These are phyloP conservation scores for Rhodotorula sp. DNA, from an alignment of 1,284 basidiomycete species.

Conservation along the genomic window DNA sequence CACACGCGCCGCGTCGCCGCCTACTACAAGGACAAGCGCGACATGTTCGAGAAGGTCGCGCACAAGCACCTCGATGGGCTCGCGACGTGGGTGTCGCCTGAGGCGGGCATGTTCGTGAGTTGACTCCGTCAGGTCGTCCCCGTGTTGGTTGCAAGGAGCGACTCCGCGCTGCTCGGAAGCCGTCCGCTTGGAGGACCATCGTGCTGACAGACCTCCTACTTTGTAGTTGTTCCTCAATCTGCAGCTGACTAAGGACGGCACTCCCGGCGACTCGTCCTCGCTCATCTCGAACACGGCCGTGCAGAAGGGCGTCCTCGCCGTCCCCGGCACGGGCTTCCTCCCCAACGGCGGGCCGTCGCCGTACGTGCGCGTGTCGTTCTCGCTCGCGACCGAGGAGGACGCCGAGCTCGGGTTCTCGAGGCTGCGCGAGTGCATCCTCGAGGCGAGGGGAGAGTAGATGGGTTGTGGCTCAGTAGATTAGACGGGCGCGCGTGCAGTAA, in stretches of 20 bases:
- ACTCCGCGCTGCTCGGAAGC: conserved; percentile 12
- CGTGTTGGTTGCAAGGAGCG: too few species aligned
- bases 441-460: conserved; percentile 29
- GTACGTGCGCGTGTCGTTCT: conserved; percentile 79
- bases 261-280: conserved; percentile 69
- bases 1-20: conserved; percentile 69
- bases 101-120: conserved; percentile 65
- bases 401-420: conserved; percentile 74
- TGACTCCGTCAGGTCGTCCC: neutral
- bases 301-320: conserved; percentile 77
- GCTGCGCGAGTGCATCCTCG: conserved; percentile 36
- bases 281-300: conserved; percentile 77
- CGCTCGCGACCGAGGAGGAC: conserved; percentile 66
- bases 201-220: neutral
- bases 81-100: conserved; percentile 79
- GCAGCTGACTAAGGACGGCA: conserved; percentile 44
- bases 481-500: neutral
- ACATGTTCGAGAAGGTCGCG: conserved; percentile 76
- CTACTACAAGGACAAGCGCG: conserved; percentile 77
- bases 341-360: conserved; percentile 67
- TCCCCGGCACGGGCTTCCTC: conserved; percentile 74
- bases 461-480: neutral
- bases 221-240: conserved; percentile 39
- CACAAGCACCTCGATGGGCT: conserved; percentile 70
- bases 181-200: neutral